phyloP scores from a whole-genome alignment of 129 eudicot genomes.

The Artemisia tridentata region DNA sequence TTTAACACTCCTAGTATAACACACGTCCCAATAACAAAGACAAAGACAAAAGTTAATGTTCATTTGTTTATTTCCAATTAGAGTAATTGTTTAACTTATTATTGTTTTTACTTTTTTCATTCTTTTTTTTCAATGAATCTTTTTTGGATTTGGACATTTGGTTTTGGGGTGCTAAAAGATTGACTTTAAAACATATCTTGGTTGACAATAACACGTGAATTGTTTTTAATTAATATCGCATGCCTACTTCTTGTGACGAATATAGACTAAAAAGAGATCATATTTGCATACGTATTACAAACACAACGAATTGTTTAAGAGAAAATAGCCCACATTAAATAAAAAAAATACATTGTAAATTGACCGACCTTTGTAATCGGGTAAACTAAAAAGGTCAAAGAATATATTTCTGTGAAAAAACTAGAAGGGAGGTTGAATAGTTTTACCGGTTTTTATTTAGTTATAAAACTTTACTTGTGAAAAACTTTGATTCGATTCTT shows the following conservation, averaged over 20 bases:
- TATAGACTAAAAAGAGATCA: conserved; percentile 16
- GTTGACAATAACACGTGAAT: conserved; percentile 34
- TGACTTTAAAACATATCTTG: conserved; percentile 29
- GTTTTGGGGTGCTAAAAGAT: conserved; percentile 25
- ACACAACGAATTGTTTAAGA: conserved; percentile 10
- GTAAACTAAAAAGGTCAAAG: too few species aligned
- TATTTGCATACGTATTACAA: conserved; percentile 11
- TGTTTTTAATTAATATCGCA: conserved; percentile 30
- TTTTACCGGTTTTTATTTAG: too few species aligned
- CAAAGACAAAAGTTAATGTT: conserved; percentile 20
- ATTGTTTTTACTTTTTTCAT: background rate
- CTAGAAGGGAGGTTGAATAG: too few species aligned
- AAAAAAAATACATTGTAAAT: too few species aligned
- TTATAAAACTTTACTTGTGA: too few species aligned
- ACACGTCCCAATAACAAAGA: conserved; percentile 34
- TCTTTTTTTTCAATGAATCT: conserved; percentile 23
- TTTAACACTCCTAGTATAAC: background rate
- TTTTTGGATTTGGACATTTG: conserved; percentile 38
- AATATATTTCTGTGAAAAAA: too few species aligned
- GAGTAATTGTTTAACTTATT: conserved; percentile 11
- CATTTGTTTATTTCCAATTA: conserved; percentile 27
- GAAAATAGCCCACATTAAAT: too few species aligned
- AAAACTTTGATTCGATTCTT: too few species aligned
- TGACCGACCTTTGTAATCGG: too few species aligned
- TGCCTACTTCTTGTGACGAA: conserved; percentile 43